Conservation (phyloP, 2,329 filamentous ascomycete species). For the Chaetomium strumarium region DNA sequence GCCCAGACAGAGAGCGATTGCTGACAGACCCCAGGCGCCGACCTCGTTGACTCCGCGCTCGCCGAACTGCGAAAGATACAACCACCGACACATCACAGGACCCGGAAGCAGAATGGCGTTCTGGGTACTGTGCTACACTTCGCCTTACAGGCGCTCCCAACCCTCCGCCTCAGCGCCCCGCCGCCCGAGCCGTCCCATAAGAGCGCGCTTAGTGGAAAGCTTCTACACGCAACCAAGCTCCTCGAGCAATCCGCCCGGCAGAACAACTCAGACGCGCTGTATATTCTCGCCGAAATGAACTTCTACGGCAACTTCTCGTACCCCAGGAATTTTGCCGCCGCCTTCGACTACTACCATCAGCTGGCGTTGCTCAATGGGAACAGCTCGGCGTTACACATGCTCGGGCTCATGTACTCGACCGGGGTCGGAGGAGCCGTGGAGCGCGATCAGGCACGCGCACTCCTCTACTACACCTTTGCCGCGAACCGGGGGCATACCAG, state of each 20-base stretch:
- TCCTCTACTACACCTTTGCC: constrained; percentile 92
- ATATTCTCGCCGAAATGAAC: constrained; percentile 86
- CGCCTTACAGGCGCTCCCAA: constrained; percentile 45
- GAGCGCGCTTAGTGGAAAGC: constrained; percentile 35
- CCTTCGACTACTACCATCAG: constrained; percentile 75
- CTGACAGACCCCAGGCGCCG: constrained; percentile 37
- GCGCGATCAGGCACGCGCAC: constrained; percentile 81
- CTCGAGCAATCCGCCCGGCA: constrained; percentile 47
- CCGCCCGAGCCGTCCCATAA: constrained; percentile 35
- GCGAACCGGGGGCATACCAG: constrained; percentile 75
- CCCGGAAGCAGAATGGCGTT: constrained; percentile 39
- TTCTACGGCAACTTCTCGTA: constrained; percentile 93
- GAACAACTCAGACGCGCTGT: constrained; percentile 77
- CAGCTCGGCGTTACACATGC: constrained; percentile 88
- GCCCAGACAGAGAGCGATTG: background rate
- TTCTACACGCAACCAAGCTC: constrained; percentile 46
- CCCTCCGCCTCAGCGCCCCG: constrained; percentile 42
- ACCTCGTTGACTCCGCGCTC: constrained; percentile 48
- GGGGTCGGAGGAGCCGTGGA: constrained; percentile 77
- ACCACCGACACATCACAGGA: constrained; percentile 38
- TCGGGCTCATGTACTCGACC: constrained; percentile 92
- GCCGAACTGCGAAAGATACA: constrained; percentile 46
- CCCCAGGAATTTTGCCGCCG: constrained; percentile 70
- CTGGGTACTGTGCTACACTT: constrained; percentile 40
- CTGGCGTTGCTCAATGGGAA: constrained; percentile 76